These are phyloP conservation scores for Arctium lappa DNA, from an alignment of 129 eudicot genomes.

Conservation along the genomic window DNA sequence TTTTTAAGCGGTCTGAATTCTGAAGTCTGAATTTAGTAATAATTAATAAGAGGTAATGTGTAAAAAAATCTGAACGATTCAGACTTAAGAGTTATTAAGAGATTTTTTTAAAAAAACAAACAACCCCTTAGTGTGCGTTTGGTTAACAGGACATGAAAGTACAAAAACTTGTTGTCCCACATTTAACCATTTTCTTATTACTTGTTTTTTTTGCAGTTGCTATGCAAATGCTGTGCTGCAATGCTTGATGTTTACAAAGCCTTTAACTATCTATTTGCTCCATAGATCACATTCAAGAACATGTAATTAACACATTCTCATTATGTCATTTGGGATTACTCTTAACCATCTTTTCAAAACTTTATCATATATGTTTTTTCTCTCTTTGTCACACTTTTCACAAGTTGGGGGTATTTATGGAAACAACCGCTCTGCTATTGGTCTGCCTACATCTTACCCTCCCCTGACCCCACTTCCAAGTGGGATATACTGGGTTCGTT, in stretches of 20 bases:
- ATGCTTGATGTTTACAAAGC: conserved; percentile 90
- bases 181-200: background rate
- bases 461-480: background rate
- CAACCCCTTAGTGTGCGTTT: too few relatives aligned
- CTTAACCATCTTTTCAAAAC: background rate
- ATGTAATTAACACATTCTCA: conserved; percentile 36
- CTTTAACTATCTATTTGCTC: conserved; percentile 71
- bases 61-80: too few relatives aligned
- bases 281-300: conserved; percentile 77
- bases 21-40: too few relatives aligned
- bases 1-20: too few relatives aligned
- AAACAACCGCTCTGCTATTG: background rate
- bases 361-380: background rate
- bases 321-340: background rate
- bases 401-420: background rate
- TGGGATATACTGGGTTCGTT: background rate
- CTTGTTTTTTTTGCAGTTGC: conserved; percentile 52
- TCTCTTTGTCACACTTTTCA: background rate
- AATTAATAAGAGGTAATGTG: too few relatives aligned
- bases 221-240: conserved; percentile 97
- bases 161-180: background rate
- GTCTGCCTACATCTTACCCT: background rate
- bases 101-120: too few relatives aligned
- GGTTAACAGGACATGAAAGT: background rate
- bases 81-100: too few relatives aligned